Percentiles rank a stretch among this genome's conserved stretches.
These are phyloP conservation scores for Phytophthora ohioensis DNA, from an alignment of 352 stramenopile species.

Conservation along the genomic window DNA sequence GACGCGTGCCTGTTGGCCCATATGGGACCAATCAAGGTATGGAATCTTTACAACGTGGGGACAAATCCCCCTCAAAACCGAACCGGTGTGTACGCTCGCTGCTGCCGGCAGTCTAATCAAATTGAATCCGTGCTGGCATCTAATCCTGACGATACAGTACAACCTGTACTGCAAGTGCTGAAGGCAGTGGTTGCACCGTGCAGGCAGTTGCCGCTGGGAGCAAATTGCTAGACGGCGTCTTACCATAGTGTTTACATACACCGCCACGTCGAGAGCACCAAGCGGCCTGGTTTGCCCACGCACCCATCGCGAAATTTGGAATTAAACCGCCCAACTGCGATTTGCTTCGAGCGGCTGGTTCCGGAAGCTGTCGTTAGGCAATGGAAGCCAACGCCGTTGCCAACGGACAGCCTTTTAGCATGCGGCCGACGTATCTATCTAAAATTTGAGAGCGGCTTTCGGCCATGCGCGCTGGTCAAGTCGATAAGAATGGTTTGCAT, in stretches of 20 bases:
- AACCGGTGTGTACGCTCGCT: slow-evolving; percentile 13
- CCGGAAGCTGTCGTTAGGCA: slow-evolving; percentile 19
- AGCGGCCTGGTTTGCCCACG: slow-evolving; percentile 16
- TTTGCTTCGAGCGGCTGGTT: slow-evolving; percentile 21
- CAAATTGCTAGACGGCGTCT: background rate
- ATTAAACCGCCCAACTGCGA: slow-evolving; percentile 19
- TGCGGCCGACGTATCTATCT: background rate
- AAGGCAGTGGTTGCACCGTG: no score
- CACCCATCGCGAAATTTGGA: background rate
- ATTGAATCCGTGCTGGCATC: slow-evolving; percentile 5
- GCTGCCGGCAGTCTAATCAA: background rate
- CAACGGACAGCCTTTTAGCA: slow-evolving; percentile 8
- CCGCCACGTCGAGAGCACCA: slow-evolving; percentile 19
- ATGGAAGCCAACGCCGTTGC: slow-evolving; percentile 16
- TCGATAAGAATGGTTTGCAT: no score
- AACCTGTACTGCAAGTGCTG: background rate
- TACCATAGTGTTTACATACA: background rate
- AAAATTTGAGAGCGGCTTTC: background rate
- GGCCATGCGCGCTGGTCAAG: no score
- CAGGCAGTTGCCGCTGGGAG: background rate
- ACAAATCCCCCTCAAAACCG: slow-evolving; percentile 7
- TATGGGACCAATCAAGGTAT: slow-evolving; percentile 5
- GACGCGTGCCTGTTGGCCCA: slow-evolving; percentile 11
- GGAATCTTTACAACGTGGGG: background rate
- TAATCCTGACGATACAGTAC: slow-evolving; percentile 3